Evolutionary conservation across 352 stramenopile genomes (phyloP).

Genomic region (Paralagenidium karlingii): DNA sequence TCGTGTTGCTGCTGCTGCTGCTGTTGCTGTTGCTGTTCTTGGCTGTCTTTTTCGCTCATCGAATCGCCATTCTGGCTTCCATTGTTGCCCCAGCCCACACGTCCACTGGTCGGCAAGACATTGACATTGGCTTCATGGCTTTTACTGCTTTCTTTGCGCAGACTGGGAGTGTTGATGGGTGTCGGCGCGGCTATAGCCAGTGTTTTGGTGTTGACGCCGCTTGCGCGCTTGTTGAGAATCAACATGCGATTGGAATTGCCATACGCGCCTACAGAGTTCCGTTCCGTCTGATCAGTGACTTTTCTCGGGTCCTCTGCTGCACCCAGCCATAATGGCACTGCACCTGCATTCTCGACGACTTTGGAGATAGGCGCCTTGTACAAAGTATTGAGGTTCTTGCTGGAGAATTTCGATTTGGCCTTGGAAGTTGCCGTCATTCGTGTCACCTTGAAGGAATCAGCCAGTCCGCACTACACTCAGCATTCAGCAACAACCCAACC

Average conservation of each 20-base stretch:
- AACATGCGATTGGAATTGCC: conserved; percentile 25
- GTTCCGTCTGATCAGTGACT: background rate
- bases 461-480: too few species aligned
- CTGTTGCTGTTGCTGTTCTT: background rate
- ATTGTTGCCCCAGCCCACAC: conserved; percentile 23
- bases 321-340: too few species aligned
- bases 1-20: too few species aligned
- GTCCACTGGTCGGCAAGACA: conserved; percentile 14
- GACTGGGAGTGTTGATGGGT: conserved; percentile 69
- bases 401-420: conserved; percentile 55
- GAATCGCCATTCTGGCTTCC: background rate
- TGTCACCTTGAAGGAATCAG: too few species aligned
- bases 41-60: background rate
- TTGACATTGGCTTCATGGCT: conserved; percentile 21
- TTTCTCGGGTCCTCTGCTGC: background rate
- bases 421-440: conserved; percentile 37
- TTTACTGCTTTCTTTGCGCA: conserved; percentile 40
- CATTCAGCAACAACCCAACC: too few species aligned
- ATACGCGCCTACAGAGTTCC: background rate
- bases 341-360: conserved; percentile 14
- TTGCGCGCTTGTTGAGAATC: conserved; percentile 20
- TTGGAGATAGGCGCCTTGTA: conserved; percentile 45
- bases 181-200: conserved; percentile 21
- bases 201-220: background rate
- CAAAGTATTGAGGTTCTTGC: conserved; percentile 52